Evolutionary conservation across 208 protist genomes (phyloP), one percentile per base, ranked within the genome.

Genomic region (Leishmania arabica): DNA sequence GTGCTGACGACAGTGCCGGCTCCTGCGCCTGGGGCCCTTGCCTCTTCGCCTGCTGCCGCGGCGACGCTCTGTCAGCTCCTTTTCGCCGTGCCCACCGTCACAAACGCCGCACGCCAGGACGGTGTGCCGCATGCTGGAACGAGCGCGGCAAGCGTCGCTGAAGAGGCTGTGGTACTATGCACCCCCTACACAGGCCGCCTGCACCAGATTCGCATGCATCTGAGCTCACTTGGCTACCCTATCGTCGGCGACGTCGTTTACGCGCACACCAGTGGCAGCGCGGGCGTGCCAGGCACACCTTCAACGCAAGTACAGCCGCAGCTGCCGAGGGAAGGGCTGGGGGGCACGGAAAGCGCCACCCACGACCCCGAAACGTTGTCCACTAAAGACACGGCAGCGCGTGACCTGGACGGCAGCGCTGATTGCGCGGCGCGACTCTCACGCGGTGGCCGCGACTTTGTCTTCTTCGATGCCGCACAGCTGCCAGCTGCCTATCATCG

Each of bases 201-300:
- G 66, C 96, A 99, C 85, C 97, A 99, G 77, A 97, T 99, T 53
- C 91, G 97, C 15, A 76, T 92, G 69, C 97, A 99, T 87, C 79
- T 98, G 17, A 84, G 86, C 74, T 74, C 82, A 31, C 85, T 95
- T 21, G 93, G 93, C 15, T 88, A 86, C 77, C 95, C 95, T 17
- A 99, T 99, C 75, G 80, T 92, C n/a, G 90, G 94, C 70, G 97
- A 99, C 80, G 65, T 78, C 19, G 75, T 77, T 5, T 86, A 79
- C 77, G 51, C 69, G 7, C 72, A 42, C 31, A 11, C 40, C 47
- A 69, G 21, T 60, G 51, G 24, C 37, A 27, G 11, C 17, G 47
- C 34, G 19, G 42, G 42, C 42, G 51, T 42, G 24, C 8, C 72
- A 21, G 37, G 54, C 15, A 27, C 27, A 21, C 17, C 15, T 24